A percentile compares a stretch with the other conserved stretches of the same genome.
phyloP scores from a whole-genome alignment of 305 asterid species.

The Striga hermonthica region DNA sequence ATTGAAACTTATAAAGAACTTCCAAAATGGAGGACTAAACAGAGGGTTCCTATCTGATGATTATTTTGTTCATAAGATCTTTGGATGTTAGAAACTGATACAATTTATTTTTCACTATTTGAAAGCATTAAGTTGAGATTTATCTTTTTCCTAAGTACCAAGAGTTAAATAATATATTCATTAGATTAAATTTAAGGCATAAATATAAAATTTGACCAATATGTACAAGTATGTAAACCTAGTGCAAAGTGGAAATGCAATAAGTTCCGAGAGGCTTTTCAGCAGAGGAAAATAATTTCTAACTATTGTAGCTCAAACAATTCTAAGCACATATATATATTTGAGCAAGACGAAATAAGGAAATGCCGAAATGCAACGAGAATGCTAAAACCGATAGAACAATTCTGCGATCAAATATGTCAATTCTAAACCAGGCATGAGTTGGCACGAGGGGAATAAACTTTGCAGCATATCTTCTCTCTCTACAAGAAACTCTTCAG shows the following conservation, averaged over 20 bases:
- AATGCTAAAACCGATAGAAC: neutral
- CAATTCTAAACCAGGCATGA: slow-evolving; percentile 73
- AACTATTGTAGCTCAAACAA: neutral
- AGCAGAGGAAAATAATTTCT: neutral
- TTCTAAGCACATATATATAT: neutral
- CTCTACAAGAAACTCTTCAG: slow-evolving; percentile 88
- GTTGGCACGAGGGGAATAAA: slow-evolving; percentile 77
- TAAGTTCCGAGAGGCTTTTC: neutral
- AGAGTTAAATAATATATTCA: too few species aligned
- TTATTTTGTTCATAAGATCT: too few species aligned
- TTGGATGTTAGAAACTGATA: too few species aligned
- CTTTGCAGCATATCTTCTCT: slow-evolving; percentile 77
- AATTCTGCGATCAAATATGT: neutral
- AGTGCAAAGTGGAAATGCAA: neutral
- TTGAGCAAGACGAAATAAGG: too few species aligned
- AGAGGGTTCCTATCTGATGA: too few species aligned
- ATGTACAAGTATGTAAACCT: neutral
- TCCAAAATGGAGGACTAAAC: too few species aligned
- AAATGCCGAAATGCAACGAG: neutral
- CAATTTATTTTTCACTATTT: too few species aligned
- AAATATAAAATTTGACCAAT: neutral
- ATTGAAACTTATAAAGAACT: too few species aligned
- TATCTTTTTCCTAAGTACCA: too few species aligned
- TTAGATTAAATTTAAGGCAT: neutral
- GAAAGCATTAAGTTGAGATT: too few species aligned